These are phyloP conservation scores for Backusella luteola DNA, from an alignment of 192 early-diverging fungal species.

Conservation along the genomic window DNA sequence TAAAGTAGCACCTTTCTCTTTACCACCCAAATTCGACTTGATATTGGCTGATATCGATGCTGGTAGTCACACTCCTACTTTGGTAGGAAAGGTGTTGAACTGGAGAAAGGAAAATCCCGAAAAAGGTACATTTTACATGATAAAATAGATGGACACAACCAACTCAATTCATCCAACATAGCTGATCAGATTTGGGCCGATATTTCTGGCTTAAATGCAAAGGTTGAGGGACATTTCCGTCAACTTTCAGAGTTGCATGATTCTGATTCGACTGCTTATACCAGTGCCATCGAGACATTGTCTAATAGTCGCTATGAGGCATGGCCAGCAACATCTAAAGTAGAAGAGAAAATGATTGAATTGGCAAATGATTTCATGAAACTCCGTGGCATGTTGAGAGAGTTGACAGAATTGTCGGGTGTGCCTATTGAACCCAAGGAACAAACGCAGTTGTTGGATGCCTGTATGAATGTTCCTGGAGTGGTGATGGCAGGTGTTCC, in stretches of 20 bases:
- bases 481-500: constrained; percentile 93
- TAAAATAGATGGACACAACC: neutral
- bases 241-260: constrained; percentile 32
- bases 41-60: constrained; percentile 91
- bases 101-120: constrained; percentile 77
- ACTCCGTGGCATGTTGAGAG: constrained; percentile 67
- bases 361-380: constrained; percentile 33
- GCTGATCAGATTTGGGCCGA: constrained; percentile 59
- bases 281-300: constrained; percentile 46
- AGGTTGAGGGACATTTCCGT: constrained; percentile 56
- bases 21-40: constrained; percentile 75
- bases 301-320: constrained; percentile 6
- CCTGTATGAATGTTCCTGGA: constrained; percentile 75
- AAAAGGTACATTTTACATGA: constrained; percentile 36
- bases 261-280: constrained; percentile 39
- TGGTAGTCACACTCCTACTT: constrained; percentile 91
- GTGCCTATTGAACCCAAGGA: constrained; percentile 90
- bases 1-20: constrained; percentile 52
- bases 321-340: neutral
- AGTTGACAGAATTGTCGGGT: constrained; percentile 67
- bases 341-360: neutral
- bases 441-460: constrained; percentile 87
- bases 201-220: constrained; percentile 61
- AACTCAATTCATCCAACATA: constrained; percentile 14
- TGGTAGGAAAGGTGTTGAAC: constrained; percentile 81